Evolutionary conservation across 2,329 filamentous ascomycete genomes (phyloP), one percentile per base, ranked within the genome.

Genomic region (Zopfia rhizophila): DNA sequence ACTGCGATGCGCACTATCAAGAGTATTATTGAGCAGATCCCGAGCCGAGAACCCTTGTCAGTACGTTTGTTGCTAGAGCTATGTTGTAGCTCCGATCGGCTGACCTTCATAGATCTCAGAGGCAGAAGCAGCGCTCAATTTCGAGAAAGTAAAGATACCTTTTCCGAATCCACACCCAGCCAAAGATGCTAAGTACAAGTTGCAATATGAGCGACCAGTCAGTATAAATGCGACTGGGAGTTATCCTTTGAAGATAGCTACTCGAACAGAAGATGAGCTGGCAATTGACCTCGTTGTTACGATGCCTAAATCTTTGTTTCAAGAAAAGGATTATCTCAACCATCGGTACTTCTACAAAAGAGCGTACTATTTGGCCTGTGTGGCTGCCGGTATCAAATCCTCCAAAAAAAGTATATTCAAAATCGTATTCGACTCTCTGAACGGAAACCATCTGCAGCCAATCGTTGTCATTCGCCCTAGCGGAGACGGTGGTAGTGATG

Each of bases 271-370:
- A 56, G 72, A 74, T 36, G 71, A 69, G 18, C 74, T 86, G 18
- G 78, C 82, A 12, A 79, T 97, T 48, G 93, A 97, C 70, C 83
- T 97, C 81, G 85, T 93, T 5, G 84, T 96, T 12, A 88, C 89
- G 35, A 95, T 99, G 85, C 93, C 94, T 4, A 61, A 77, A 45
- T 75, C 82, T 1, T 74, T 96, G 10, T 92, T 97, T 62, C 91
- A 96, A 65, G 90, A 95, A 31, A 97, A 97, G 73, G 94, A 99
- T 72, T 97, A 93, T 68, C 80, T 92, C 37, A 91, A 96, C 69
- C 82, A 94, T 77, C 85, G 94, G 51, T 97, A 96, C 74, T 96
- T 97, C 66, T 92, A 97, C 75, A 95, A 96, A 64, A 81, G 92
- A 53, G 89, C 94, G 10, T 97, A 93, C 72, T 97, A 95, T 66